Evolutionary conservation across 148 eudicot genomes (phyloP).

Genomic region (Heliamphora exappendiculata): DNA sequence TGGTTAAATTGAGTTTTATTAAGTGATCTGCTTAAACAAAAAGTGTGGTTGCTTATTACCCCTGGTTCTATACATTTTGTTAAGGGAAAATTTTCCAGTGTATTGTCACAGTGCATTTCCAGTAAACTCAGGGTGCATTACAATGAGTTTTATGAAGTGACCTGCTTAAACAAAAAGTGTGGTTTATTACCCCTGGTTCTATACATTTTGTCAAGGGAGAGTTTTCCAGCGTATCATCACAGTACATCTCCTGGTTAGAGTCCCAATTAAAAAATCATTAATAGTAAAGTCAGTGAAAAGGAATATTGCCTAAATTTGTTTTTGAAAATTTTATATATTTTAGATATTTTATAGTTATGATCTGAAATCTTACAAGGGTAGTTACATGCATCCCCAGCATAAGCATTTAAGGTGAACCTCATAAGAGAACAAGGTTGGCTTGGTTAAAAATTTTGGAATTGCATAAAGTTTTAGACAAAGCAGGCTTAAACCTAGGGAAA

Average conservation of each 20-base stretch:
- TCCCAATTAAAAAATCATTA: not conserved
- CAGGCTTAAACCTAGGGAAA: not conserved
- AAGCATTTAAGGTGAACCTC: not conserved
- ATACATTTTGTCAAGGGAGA: no score
- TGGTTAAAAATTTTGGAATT: not conserved
- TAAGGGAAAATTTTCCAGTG: no score
- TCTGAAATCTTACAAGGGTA: not conserved
- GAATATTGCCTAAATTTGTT: not conserved
- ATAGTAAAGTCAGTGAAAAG: not conserved
- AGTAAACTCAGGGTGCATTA: no score
- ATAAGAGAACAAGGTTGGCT: not conserved
- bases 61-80: not conserved
- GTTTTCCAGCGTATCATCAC: no score
- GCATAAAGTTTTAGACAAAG: not conserved
- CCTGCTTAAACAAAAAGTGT: no score
- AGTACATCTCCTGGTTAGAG: no score
- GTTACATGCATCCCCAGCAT: not conserved
- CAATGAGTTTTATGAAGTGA: no score
- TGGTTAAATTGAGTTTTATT: no score
- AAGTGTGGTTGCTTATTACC: no score
- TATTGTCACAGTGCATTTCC: no score
- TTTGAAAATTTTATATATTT: not conserved
- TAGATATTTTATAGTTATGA: not conserved
- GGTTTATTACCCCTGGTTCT: not conserved
- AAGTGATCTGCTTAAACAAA: no score